These are phyloP conservation scores for Colletotrichum costaricense DNA, from an alignment of 2,329 filamentous ascomycete species.

Conservation along the genomic window DNA sequence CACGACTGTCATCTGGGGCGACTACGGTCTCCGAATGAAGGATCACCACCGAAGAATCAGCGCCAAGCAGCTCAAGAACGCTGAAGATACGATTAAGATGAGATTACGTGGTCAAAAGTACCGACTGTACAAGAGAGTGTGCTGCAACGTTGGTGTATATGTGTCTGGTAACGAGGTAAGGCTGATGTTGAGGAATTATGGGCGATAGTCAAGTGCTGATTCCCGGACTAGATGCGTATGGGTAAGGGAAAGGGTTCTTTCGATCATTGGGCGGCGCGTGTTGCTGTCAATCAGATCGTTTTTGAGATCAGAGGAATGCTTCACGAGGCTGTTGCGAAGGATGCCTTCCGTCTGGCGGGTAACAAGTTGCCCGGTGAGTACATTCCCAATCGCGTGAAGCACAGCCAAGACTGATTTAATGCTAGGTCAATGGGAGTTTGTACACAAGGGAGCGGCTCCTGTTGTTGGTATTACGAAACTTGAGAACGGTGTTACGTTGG, in stretches of 20 bases:
- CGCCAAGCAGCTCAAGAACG: constrained; percentile 86
- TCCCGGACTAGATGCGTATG: constrained; percentile 80
- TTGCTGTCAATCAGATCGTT: constrained; percentile 90
- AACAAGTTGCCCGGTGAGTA: constrained; percentile 90
- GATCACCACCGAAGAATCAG: constrained; percentile 94
- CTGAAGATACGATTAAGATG: constrained; percentile 92
- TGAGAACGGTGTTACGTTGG: constrained; percentile 79
- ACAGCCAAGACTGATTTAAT: constrained; percentile 37
- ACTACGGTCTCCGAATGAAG: constrained; percentile 92
- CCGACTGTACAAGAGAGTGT: constrained; percentile 89
- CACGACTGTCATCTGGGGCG: constrained; percentile 95
- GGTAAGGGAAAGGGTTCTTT: constrained; percentile 98
- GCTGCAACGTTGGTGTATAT: constrained; percentile 94
- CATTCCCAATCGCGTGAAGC: too few relatives aligned
- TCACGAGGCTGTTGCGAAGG: constrained; percentile 93
- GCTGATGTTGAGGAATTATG: background rate
- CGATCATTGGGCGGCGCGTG: constrained; percentile 93
- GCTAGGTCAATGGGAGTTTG: constrained; percentile 87
- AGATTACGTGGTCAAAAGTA: constrained; percentile 92
- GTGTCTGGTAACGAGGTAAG: constrained; percentile 90
- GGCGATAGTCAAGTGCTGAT: background rate
- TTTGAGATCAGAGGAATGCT: constrained; percentile 93
- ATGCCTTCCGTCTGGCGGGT: constrained; percentile 93
- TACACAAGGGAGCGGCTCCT: constrained; percentile 89
- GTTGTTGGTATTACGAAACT: constrained; percentile 95